Conservation (phyloP, 345 rosid species). For the Salix udensis region DNA sequence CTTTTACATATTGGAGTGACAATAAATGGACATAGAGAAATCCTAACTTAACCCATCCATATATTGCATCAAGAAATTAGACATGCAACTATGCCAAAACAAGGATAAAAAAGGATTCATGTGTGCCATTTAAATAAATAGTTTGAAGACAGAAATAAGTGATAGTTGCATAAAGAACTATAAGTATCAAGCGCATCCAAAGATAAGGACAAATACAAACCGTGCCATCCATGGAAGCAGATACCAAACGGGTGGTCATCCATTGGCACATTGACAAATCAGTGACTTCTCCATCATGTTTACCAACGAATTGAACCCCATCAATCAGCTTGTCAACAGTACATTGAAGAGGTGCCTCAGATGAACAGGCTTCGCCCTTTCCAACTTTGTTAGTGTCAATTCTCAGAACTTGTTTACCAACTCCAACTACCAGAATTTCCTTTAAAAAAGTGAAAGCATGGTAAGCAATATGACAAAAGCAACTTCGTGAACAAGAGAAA, state of each 20-base stretch:
- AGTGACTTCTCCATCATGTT: conserved; percentile 90
- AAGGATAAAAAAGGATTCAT: neutral
- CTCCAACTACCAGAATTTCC: conserved; percentile 79
- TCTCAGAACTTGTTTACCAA: conserved; percentile 64
- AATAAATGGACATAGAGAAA: neutral
- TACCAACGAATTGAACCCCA: conserved; percentile 80
- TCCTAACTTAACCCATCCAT: neutral
- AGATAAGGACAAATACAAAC: conserved; percentile 42
- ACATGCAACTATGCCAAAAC: neutral
- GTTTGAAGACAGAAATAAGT: neutral
- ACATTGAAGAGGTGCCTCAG: conserved; percentile 75
- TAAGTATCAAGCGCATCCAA: neutral
- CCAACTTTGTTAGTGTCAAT: conserved; percentile 76
- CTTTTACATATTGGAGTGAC: neutral
- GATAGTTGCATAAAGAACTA: neutral
- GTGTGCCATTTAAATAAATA: neutral
- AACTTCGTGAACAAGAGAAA: neutral
- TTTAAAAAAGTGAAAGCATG: conserved; percentile 14
- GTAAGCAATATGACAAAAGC: neutral
- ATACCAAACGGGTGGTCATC: conserved; percentile 77
- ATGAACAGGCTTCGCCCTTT: conserved; percentile 51
- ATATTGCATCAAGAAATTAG: neutral
- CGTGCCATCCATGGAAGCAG: conserved; percentile 85
- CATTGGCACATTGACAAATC: conserved; percentile 93
- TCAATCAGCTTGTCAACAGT: conserved; percentile 56